Conservation (phyloP, 1,284 basidiomycete genomes). For the Chalciporus sp. region DNA sequence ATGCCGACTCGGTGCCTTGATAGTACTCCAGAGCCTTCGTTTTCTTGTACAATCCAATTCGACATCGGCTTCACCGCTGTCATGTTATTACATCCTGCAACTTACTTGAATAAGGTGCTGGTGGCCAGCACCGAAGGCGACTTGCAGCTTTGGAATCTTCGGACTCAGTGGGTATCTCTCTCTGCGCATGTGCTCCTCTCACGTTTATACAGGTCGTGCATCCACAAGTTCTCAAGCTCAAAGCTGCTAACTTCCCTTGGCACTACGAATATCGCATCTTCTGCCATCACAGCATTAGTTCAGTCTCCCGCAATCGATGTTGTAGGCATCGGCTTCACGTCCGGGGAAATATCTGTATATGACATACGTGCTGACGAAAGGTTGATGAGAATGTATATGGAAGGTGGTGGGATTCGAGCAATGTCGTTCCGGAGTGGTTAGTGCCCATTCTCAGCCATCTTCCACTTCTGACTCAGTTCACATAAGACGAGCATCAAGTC, state of each 20-base stretch:
- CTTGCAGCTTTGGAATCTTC: conserved; percentile 94
- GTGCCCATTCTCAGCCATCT: conserved; percentile 25
- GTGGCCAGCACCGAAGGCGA: conserved; percentile 82
- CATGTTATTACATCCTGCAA: conserved; percentile 88
- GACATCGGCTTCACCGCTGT: conserved; percentile 83
- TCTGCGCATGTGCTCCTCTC: neutral
- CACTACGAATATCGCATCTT: conserved; percentile 48
- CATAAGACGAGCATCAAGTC: conserved; percentile 82
- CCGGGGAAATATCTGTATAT: conserved; percentile 86
- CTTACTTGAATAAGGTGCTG: conserved; percentile 96
- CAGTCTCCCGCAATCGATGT: conserved; percentile 98
- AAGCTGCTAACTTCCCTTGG: conserved; percentile 49
- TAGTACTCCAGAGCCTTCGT: conserved; percentile 21
- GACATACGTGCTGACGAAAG: conserved; percentile 91
- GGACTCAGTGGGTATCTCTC: conserved; percentile 63
- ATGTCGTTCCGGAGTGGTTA: conserved; percentile 88
- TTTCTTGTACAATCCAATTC: conserved; percentile 64
- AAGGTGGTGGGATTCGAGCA: conserved; percentile 74
- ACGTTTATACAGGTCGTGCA: conserved; percentile 51
- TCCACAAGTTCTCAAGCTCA: conserved; percentile 61
- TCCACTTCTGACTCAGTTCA: conserved; percentile 5
- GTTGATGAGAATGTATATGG: conserved; percentile 87
- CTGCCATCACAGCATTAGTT: conserved; percentile 74
- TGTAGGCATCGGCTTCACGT: conserved; percentile 86
- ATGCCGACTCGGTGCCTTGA: conserved; percentile 6